A percentile compares a stretch with the other conserved stretches of the same genome.
Conservation (phyloP, 176 grass and related monocot genomes). For the Triticum turgidum region DNA sequence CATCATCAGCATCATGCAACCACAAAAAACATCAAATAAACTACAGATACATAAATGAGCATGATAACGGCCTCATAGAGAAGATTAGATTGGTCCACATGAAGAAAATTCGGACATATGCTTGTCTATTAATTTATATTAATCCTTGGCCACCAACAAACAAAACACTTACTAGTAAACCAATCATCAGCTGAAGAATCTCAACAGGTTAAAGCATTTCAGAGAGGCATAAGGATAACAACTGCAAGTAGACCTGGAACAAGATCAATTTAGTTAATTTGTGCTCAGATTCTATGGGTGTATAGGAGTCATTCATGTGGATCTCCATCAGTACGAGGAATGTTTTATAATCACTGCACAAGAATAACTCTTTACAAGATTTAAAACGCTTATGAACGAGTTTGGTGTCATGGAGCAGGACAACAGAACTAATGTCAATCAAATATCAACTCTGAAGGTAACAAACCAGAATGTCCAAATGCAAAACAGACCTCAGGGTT, state of each 20-base stretch:
- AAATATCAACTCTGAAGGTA: too few relatives aligned
- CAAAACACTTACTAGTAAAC: not conserved
- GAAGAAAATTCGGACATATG: conserved; percentile 79
- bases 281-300: not conserved
- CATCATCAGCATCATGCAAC: conserved; percentile 37
- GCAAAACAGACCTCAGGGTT: too few relatives aligned
- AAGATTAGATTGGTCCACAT: conserved; percentile 69
- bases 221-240: too few relatives aligned
- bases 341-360: not conserved
- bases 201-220: too few relatives aligned
- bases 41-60: too few relatives aligned
- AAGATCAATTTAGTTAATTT: not conserved
- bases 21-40: not conserved
- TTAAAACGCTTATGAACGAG: too few relatives aligned
- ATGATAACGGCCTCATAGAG: conserved; percentile 40
- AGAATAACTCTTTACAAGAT: too few relatives aligned
- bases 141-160: conserved; percentile 43
- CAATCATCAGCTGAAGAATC: too few relatives aligned
- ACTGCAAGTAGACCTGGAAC: too few relatives aligned
- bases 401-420: too few relatives aligned
- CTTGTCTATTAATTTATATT: conserved; percentile 55
- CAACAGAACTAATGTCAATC: too few relatives aligned
- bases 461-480: too few relatives aligned
- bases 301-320: not conserved
- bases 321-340: not conserved